Percentiles rank a stretch among this genome's conserved stretches.
phyloP scores from a whole-genome alignment of 192 early-diverging fungal genomes.

The Coemansia sp. region DNA sequence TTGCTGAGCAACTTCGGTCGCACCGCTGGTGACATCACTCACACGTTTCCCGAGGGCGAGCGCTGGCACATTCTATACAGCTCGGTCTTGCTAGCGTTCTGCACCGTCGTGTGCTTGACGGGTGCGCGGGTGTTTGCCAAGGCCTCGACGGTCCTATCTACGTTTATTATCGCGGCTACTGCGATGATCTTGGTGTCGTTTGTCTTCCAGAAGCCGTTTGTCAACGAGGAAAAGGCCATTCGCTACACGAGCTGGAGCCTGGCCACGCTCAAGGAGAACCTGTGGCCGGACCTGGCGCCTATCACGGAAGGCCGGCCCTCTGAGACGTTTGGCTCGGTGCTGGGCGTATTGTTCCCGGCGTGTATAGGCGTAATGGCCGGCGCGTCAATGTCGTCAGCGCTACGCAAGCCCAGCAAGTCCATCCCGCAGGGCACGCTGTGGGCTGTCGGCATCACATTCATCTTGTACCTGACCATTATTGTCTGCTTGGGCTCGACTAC shows the following conservation, averaged over 20 bases:
- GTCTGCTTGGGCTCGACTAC: constrained; percentile 63
- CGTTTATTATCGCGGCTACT: constrained; percentile 60
- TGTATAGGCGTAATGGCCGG: constrained; percentile 73
- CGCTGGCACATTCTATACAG: constrained; percentile 62
- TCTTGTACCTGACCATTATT: constrained; percentile 59
- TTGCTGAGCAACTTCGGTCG: constrained; percentile 66
- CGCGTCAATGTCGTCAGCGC: constrained; percentile 70
- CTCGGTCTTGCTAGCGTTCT: constrained; percentile 57
- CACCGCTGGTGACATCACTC: constrained; percentile 51
- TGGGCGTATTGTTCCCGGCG: constrained; percentile 70
- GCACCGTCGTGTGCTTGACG: constrained; percentile 59
- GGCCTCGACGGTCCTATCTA: constrained; percentile 59
- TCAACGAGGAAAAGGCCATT: constrained; percentile 55
- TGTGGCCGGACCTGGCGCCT: constrained; percentile 62
- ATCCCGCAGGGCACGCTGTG: constrained; percentile 69
- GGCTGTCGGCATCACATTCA: constrained; percentile 61
- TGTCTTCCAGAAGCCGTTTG: constrained; percentile 59
- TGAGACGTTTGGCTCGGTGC: constrained; percentile 59
- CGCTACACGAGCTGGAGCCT: constrained; percentile 64
- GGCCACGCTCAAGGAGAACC: constrained; percentile 62
- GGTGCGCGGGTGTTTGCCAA: constrained; percentile 65
- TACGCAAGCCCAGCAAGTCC: constrained; percentile 66
- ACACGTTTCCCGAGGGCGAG: constrained; percentile 60
- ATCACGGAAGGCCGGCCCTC: constrained; percentile 50
- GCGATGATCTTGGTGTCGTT: constrained; percentile 62